Evolutionary conservation across 441 rosid genomes (phyloP).

Genomic region (Populus hybrid): DNA sequence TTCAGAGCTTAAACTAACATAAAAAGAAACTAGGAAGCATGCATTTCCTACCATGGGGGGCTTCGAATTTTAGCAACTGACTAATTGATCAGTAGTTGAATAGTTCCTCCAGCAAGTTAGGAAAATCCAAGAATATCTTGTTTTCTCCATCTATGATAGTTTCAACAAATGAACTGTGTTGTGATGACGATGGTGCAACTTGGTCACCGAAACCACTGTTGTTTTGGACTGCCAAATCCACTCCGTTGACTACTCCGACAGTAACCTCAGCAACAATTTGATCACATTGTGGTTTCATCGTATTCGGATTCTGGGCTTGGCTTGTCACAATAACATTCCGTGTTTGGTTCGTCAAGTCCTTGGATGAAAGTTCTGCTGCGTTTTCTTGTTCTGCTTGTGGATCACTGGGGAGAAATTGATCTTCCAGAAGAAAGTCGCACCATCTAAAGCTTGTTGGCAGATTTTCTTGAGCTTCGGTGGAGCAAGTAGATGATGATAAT

Average conservation of each 20-base stretch:
- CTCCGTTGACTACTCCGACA: conserved; percentile 18
- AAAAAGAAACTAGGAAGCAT: neutral
- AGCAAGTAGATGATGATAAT: conserved; percentile 58
- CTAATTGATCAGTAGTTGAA: conserved; percentile 27
- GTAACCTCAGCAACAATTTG: neutral
- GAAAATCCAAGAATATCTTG: conserved; percentile 63
- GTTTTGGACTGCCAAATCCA: conserved; percentile 29
- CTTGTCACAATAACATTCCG: conserved; percentile 1
- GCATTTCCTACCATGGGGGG: neutral
- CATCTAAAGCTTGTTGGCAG: conserved; percentile 48
- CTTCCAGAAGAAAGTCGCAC: conserved; percentile 84
- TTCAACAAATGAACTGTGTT: conserved; percentile 52
- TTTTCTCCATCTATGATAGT: conserved; percentile 58
- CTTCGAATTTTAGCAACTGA: neutral
- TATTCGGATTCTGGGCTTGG: neutral
- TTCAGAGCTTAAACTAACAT: neutral
- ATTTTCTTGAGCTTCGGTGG: conserved; percentile 49
- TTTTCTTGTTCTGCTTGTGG: conserved; percentile 24
- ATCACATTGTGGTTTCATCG: neutral
- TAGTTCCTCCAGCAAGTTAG: conserved; percentile 55
- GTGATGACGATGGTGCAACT: conserved; percentile 22
- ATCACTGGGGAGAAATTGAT: conserved; percentile 27
- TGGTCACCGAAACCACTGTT: conserved; percentile 3
- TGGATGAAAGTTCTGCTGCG: conserved; percentile 28
- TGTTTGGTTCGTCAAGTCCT: conserved; percentile 16